Conservation (phyloP, 2,329 filamentous ascomycete genomes). For the Allantophomopsis cytisporea region DNA sequence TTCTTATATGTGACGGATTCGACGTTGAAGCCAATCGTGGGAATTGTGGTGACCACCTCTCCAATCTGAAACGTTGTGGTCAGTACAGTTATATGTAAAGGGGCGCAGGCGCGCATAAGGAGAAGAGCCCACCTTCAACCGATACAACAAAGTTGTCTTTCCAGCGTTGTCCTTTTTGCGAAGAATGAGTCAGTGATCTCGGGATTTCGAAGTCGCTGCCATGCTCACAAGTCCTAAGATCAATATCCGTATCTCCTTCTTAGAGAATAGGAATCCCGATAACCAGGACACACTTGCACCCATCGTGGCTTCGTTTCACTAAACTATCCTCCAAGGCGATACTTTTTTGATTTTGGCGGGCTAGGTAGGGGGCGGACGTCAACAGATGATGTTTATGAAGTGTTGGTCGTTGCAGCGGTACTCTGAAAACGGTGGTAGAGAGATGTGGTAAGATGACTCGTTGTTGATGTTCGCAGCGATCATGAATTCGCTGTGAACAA, state of each 20-base stretch:
- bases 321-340: too few relatives aligned
- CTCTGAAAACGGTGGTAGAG: too few relatives aligned
- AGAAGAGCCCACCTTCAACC: conserved; percentile 59
- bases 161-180: conserved; percentile 77
- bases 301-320: conserved; percentile 24
- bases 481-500: too few relatives aligned
- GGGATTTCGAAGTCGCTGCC: background rate
- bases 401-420: too few relatives aligned
- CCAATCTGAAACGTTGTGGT: conserved; percentile 53
- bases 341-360: too few relatives aligned
- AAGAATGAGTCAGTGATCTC: conserved; percentile 6
- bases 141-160: conserved; percentile 93
- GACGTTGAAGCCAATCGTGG: conserved; percentile 98
- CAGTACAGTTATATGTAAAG: conserved; percentile 2
- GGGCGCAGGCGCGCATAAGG: too few relatives aligned
- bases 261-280: conserved; percentile 66
- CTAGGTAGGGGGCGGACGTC: too few relatives aligned
- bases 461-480: too few relatives aligned
- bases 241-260: conserved; percentile 96
- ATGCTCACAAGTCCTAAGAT: conserved; percentile 73
- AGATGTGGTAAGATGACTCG: too few relatives aligned
- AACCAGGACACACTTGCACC: conserved; percentile 55
- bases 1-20: conserved; percentile 98
- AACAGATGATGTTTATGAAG: too few relatives aligned
- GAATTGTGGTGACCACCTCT: conserved; percentile 97